phyloP scores from a whole-genome alignment of 345 rosid genomes.

The Eucalyptus marginata region DNA sequence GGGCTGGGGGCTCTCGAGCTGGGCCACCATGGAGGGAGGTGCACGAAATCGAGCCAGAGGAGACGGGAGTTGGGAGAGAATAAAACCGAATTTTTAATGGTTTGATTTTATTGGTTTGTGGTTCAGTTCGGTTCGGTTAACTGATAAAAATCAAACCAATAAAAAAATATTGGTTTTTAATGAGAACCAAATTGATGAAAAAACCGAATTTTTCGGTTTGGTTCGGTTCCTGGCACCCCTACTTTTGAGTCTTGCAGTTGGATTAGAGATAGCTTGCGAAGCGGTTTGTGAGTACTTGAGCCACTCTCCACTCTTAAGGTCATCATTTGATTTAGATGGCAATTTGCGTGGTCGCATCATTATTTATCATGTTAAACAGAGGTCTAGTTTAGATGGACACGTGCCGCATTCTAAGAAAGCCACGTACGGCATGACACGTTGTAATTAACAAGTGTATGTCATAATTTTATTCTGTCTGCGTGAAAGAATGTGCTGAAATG shows the following conservation, averaged over 20 bases:
- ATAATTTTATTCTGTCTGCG: background rate
- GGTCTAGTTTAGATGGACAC: background rate
- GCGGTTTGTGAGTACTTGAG: background rate
- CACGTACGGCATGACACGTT: background rate
- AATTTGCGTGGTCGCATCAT: background rate
- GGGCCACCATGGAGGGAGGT: too few species aligned
- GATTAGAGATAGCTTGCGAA: background rate
- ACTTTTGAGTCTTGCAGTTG: background rate
- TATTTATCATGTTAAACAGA: background rate
- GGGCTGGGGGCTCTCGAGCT: too few species aligned
- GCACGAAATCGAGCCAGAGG: too few species aligned
- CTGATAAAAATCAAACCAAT: too few species aligned
- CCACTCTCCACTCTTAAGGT: background rate
- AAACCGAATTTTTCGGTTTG: too few species aligned
- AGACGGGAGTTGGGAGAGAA: too few species aligned
- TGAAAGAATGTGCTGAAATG: background rate
- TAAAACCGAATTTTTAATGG: too few species aligned
- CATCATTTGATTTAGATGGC: background rate
- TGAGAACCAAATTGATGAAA: too few species aligned
- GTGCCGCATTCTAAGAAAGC: background rate
- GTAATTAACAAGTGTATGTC: accelerated
- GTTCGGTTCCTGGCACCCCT: too few species aligned
- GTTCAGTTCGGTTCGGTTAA: too few species aligned
- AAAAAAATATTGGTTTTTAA: too few species aligned
- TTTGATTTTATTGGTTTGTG: too few species aligned